These are phyloP conservation scores for Aleurites moluccanus DNA, from an alignment of 441 rosid species.

Conservation along the genomic window DNA sequence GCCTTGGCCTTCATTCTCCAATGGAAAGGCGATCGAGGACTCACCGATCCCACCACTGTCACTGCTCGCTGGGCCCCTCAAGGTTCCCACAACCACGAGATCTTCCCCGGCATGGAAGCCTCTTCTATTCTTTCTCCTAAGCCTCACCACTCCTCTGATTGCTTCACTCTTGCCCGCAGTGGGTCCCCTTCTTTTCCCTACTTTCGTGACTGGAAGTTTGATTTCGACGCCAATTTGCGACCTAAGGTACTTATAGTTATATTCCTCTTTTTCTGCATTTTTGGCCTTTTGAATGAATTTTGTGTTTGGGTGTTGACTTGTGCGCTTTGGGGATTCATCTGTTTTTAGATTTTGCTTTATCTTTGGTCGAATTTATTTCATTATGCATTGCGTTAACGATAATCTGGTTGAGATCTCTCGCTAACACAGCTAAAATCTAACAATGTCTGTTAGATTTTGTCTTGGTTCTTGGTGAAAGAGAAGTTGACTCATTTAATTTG, in stretches of 20 bases:
- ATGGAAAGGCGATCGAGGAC: constrained; percentile 66
- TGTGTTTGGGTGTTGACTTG: not conserved
- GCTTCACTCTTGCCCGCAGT: constrained; percentile 58
- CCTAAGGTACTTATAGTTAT: constrained; percentile 54
- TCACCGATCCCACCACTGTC: constrained; percentile 58
- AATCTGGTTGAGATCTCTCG: not conserved
- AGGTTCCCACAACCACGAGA: constrained; percentile 67
- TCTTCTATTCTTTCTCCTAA: constrained; percentile 60
- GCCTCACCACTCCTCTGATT: constrained; percentile 55
- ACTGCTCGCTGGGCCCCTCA: constrained; percentile 67
- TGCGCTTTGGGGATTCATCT: too few relatives aligned
- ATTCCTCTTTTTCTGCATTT: not conserved
- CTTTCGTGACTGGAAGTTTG: constrained; percentile 78
- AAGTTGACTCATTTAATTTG: not conserved
- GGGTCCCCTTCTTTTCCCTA: constrained; percentile 91
- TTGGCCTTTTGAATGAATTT: not conserved
- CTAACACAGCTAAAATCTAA: too few relatives aligned
- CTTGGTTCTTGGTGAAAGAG: not conserved
- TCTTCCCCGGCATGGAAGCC: constrained; percentile 90
- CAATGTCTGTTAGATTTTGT: not conserved
- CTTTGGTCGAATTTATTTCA: not conserved
- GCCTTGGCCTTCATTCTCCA: constrained; percentile 83
- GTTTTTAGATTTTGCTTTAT: not conserved
- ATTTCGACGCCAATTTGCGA: constrained; percentile 55
- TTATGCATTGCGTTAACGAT: not conserved